Base-by-base conservation (phyloP, 305 asterid species). In the Fraxinus velutina region DNA sequence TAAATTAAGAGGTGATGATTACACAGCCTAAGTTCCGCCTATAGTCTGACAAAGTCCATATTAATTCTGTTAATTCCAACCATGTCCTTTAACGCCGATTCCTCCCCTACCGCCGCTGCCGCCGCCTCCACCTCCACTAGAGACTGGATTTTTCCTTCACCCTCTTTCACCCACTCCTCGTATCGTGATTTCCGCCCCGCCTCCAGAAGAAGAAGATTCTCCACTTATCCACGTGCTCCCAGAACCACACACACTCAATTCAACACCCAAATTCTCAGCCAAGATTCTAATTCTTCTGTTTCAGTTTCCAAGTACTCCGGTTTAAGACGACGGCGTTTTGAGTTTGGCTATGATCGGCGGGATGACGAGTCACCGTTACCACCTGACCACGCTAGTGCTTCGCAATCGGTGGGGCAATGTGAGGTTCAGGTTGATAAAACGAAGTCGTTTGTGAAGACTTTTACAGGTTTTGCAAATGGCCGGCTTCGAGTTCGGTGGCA, bases 121-220 rank as follows among this genome's bases (percentile, higher is more conserved):
- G 34, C 82, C 60, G 21, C 73, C 13, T 0, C 79, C 75, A n/a
- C 76, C 55, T 34, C 87, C 75, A 81, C 85, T 30, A 88, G 98
- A 24, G 97, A 92, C 88, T 93, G 92, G 97, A 88, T 92, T 50
- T 93, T 92, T 34, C 96, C 97, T 2, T 92, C 97, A 8, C 86
- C 90, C 60, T 89, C 97, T 24, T 92, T 85, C 89, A 73, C 82
- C 73, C 86, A 88, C 83, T 87, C 92, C 21, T 78, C 90, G 30
- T 86, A 87, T 34, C 29, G 39, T 27, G 83, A 78, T 62, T 76
- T 83, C 81, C 88, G 87, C 36, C 78, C 90, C 74, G 84, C 88
- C 52, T 87, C 91, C n/a, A 80, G 88, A 77, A 86, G 94, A 71
- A 88, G 93, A 64, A 86, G 92, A 86, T 88, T 88, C 87, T 89